Base-by-base conservation (phyloP, 2,329 filamentous ascomycete genomes). In the Cordyceps fumosorosea region DNA sequence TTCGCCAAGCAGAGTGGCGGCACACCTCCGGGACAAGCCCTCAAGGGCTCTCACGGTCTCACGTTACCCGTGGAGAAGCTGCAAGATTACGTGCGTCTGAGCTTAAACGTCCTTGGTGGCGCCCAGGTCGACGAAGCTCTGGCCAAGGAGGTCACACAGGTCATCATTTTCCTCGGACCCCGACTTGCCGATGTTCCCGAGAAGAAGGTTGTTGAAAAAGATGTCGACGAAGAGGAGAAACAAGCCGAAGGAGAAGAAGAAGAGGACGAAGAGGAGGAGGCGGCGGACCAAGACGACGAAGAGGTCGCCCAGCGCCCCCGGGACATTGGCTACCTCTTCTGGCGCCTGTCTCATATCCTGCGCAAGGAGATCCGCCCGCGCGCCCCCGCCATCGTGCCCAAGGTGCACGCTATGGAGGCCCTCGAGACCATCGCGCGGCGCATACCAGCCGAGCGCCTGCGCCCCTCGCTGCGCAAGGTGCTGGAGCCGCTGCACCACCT, bases 131-230 rank as follows among this genome's bases (percentile, higher is more conserved):
- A 88, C 18, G 88, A 95, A 69, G 81, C 86, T 11, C 79, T 98
- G n/a, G 90, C 90, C 1, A 81, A 85, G 48, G 91, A 96, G 71
- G 87, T 87, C 14, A 85, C 90, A 4, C 89, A 91, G 66, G 91
- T 96, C 65, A 79, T 96, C 42, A 81, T 93, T 44, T 96, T 96
- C 78, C 79, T 99, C 0, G 90, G 87, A 48, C 85, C 78, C 24
- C 80, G 80, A 63, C 74, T 86, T 16, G 75, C 77, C 20, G 68
- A 70, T 12, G 69, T 72, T 26, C 66, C 69, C 2, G 29, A 55
- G 32, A 55, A 54, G 50, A 62, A 65, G 63, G 81, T 81, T 16
- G 82, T 82, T 40, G 90, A 87, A 65, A 77, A 80, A 72, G 51
- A 24, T 77, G 75, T 10, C 66, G 71, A 73, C 6, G 78, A 5